A percentile compares a stretch with the other conserved stretches of the same genome.
Evolutionary conservation across 2,329 filamentous ascomycete species (phyloP).

Genomic region (Alternaria sp.): DNA sequence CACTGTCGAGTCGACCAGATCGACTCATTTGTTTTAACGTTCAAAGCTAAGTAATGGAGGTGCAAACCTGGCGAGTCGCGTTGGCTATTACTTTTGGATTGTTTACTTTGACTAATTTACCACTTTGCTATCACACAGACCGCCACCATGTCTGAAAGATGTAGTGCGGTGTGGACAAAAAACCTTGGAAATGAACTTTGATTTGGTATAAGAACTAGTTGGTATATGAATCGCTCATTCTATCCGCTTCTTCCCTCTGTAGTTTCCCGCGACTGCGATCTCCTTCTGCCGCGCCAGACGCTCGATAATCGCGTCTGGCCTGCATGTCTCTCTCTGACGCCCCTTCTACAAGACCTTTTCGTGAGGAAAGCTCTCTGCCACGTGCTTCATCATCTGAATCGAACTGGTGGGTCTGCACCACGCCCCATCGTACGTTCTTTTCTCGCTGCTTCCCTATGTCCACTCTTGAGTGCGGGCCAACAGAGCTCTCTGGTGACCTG

Average conservation of each 20-base stretch:
- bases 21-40: neutral
- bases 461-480: neutral
- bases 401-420: conserved; percentile 1
- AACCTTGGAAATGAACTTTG: neutral
- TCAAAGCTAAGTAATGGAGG: neutral
- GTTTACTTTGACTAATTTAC: neutral
- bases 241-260: neutral
- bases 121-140: neutral
- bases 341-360: neutral
- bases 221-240: neutral
- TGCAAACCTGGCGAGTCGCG: neutral
- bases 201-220: neutral
- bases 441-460: neutral
- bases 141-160: neutral
- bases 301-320: neutral
- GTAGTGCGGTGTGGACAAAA: neutral
- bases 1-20: neutral
- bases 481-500: neutral
- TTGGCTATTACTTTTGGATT: neutral
- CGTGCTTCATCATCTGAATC: neutral
- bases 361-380: neutral
- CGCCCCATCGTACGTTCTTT: conserved; percentile 8
- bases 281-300: neutral
- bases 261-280: neutral
- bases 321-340: too few species aligned